Percentiles rank a stretch among this genome's conserved stretches.
These are phyloP conservation scores for Phytophthora foliorum DNA, from an alignment of 352 stramenopile genomes.

Conservation along the genomic window DNA sequence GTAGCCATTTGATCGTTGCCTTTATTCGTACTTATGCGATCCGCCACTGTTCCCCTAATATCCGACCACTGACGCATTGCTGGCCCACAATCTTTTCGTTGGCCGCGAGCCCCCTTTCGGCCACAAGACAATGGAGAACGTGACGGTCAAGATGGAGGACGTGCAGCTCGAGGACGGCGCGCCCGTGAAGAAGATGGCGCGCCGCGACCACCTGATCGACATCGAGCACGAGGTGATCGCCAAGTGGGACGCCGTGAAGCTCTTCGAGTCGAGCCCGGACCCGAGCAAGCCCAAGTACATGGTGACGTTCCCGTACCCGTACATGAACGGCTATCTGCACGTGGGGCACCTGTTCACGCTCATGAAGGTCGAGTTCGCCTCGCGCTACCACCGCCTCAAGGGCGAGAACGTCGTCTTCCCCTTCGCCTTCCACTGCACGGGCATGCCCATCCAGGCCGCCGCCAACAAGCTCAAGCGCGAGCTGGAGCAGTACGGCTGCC, in stretches of 20 bases:
- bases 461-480: slow-evolving; percentile 99
- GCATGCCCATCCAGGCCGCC: slow-evolving; percentile 99
- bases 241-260: slow-evolving; percentile 89
- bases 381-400: slow-evolving; percentile 95
- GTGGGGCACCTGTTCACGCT: slow-evolving; percentile 98
- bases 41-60: not conserved
- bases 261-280: slow-evolving; percentile 92
- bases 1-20: not conserved
- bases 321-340: slow-evolving; percentile 99
- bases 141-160: slow-evolving; percentile 84
- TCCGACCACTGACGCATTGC: not conserved
- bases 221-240: slow-evolving; percentile 94
- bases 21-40: slow-evolving; percentile 3
- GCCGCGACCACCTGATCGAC: slow-evolving; percentile 91
- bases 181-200: slow-evolving; percentile 81
- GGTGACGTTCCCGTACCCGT: slow-evolving; percentile 99
- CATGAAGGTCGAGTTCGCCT: slow-evolving; percentile 97
- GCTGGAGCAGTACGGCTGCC: slow-evolving; percentile 94
- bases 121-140: slow-evolving; percentile 62
- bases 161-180: slow-evolving; percentile 74
- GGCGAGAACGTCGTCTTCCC: slow-evolving; percentile 99
- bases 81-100: slow-evolving; percentile 33
- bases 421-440: slow-evolving; percentile 99
- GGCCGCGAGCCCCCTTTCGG: slow-evolving; percentile 11
- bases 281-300: slow-evolving; percentile 96